Evolutionary conservation across 169 alveolate species (phyloP).

Genomic region (Cryptosporidium meleagridis): DNA sequence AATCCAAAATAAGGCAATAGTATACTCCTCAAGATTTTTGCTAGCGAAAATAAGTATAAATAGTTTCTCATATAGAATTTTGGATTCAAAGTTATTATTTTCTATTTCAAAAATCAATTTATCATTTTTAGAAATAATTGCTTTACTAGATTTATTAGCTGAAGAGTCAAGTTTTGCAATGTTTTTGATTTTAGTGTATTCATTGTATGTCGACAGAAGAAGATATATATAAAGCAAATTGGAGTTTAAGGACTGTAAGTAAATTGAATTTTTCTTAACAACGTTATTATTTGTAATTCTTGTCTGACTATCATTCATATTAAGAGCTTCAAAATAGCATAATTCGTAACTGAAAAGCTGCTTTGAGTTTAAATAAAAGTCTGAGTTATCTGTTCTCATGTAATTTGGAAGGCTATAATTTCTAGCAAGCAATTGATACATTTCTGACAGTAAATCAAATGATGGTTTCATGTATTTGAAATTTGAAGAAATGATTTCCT

Average conservation of each 20-base stretch:
- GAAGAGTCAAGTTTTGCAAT: not conserved
- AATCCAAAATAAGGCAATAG: slow-evolving; percentile 27
- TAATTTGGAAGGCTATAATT: not conserved
- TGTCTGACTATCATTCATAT: slow-evolving; percentile 6
- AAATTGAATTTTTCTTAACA: slow-evolving; percentile 17
- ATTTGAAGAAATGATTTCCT: not conserved
- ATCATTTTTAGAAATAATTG: not conserved
- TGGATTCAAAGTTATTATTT: not conserved
- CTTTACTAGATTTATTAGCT: not conserved
- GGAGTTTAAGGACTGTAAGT: slow-evolving; percentile 4
- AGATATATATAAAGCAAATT: not conserved
- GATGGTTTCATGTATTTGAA: not conserved
- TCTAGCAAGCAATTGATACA: not conserved
- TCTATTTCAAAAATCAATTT: not conserved
- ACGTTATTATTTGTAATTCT: not conserved
- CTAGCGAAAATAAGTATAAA: not conserved
- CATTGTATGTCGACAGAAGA: not conserved
- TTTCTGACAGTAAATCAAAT: not conserved
- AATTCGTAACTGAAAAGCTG: slow-evolving; percentile 28
- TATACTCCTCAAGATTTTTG: slow-evolving; percentile 25
- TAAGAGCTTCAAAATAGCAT: slow-evolving; percentile 28
- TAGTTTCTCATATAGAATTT: not conserved
- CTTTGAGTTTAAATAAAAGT: not conserved
- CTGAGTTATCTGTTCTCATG: not conserved
- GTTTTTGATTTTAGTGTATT: not conserved